phyloP scores from a whole-genome alignment of 345 rosid species.

The Salix dunnii region DNA sequence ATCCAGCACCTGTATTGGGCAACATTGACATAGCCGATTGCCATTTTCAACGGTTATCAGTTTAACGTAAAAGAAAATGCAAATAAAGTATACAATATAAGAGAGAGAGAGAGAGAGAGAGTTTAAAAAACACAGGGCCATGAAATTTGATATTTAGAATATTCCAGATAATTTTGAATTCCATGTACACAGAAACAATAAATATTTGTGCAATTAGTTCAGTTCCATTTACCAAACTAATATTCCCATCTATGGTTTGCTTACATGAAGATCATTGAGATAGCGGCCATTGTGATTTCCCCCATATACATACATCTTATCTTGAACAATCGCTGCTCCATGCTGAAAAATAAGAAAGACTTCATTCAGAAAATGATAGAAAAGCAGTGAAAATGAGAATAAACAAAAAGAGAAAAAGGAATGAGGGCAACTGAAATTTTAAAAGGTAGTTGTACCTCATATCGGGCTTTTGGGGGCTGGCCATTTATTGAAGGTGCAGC shows the following conservation, averaged over 20 bases:
- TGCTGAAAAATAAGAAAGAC: slow-evolving; percentile 53
- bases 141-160: not conserved
- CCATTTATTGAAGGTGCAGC: slow-evolving; percentile 71
- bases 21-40: not conserved
- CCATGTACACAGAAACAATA: not conserved
- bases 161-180: not conserved
- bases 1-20: slow-evolving; percentile 72
- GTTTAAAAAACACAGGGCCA: not conserved
- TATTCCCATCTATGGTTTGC: slow-evolving; percentile 14
- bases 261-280: slow-evolving; percentile 91
- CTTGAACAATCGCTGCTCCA: slow-evolving; percentile 83
- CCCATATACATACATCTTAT: slow-evolving; percentile 89
- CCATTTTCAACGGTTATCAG: not conserved
- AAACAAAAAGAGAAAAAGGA: slow-evolving; percentile 18
- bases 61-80: not conserved
- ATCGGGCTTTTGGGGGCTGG: slow-evolving; percentile 81
- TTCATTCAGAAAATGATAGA: slow-evolving; percentile 21
- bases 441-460: slow-evolving; percentile 59
- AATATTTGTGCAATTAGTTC: not conserved
- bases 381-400: not conserved
- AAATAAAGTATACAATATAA: not conserved
- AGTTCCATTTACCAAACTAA: not conserved
- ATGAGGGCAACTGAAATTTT: slow-evolving; percentile 1
- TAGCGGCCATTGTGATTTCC: slow-evolving; percentile 99
- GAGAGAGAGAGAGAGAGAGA: not conserved